phyloP scores from a whole-genome alignment of 257 asterid species.

The Nicotiana knightiana region DNA sequence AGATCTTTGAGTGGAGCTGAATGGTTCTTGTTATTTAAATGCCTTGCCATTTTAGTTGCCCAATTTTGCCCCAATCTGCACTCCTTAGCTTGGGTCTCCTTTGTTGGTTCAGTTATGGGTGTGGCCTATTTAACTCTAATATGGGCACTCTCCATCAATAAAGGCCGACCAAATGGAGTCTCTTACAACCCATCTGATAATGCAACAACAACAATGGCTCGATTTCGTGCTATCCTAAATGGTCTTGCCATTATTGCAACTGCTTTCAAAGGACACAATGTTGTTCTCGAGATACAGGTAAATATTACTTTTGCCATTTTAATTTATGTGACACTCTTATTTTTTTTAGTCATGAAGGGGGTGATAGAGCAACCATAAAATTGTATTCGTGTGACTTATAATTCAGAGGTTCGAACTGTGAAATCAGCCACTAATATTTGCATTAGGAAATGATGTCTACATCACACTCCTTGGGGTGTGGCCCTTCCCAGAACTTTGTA shows the following conservation, averaged over 20 bases:
- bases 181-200: neutral
- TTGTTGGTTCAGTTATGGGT: conserved; percentile 49
- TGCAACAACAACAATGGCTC: neutral
- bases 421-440: no score
- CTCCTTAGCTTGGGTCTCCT: conserved; percentile 35
- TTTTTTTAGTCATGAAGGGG: no score
- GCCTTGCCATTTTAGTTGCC: conserved; percentile 39
- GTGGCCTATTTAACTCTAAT: conserved; percentile 30
- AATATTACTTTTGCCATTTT: no score
- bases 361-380: no score
- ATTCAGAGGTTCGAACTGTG: no score
- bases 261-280: conserved; percentile 72
- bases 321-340: no score
- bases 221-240: conserved; percentile 34
- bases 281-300: conserved; percentile 72
- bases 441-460: no score
- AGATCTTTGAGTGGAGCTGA: conserved; percentile 29
- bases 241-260: conserved; percentile 43
- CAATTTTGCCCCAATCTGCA: conserved; percentile 51
- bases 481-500: no score
- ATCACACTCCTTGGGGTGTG: no score
- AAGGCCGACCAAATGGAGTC: conserved; percentile 17
- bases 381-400: no score
- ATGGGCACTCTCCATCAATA: conserved; percentile 36
- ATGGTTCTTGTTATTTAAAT: conserved; percentile 55